Evolutionary conservation across 192 early-diverging fungal species (phyloP), one percentile per base, ranked within the genome.

Genomic region (Umbelopsis sp.): DNA sequence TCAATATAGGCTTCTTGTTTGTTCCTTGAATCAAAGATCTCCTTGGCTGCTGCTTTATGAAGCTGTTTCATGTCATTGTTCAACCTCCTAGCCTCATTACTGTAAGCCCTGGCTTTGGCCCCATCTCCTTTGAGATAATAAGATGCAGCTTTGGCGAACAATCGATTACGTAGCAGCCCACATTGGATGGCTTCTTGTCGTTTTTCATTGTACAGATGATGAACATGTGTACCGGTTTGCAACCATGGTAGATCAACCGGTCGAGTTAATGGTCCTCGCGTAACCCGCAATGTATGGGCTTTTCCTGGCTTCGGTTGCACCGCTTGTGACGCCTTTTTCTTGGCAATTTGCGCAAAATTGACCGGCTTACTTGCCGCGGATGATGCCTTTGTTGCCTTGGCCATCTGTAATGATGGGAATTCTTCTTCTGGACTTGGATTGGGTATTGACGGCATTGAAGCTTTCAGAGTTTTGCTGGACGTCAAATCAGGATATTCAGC

Each of bases 41-140:
- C 73, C 37, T 75, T 70, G 48, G 79, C 76, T 8, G 84, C 84
- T 21, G 80, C 80, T 9, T 71, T 69, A 50, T 82, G 81, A 20
- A 79, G 81, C 46, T 80, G 75, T 50, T 74, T 79, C 84, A 86
- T 86, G 44, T 80, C 44, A 30, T 74, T 71, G 41, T 86, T 86
- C 44, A 80, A 81, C 6, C 81, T 68, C 5, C 80, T 77, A 8
- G 82, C 84, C 65, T 86, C 76, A 20, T 73, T 47, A 0, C 82
- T 83, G 30, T 80, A 74, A 20, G 71, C 58, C 7, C 75, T 74
- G 6, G 84, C 84, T 46, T 69, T 64, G 3, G 80, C 74, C 2
- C 84, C 82, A 46, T 83, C 80, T 47, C 81, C 81, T 15, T 73
- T 67, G n/a, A 79, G 67, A 30, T 86, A 86, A 13, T 73, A 78